These are phyloP conservation scores for Obelidium mucronatum DNA, from an alignment of 192 early-diverging fungal species.

Conservation along the genomic window DNA sequence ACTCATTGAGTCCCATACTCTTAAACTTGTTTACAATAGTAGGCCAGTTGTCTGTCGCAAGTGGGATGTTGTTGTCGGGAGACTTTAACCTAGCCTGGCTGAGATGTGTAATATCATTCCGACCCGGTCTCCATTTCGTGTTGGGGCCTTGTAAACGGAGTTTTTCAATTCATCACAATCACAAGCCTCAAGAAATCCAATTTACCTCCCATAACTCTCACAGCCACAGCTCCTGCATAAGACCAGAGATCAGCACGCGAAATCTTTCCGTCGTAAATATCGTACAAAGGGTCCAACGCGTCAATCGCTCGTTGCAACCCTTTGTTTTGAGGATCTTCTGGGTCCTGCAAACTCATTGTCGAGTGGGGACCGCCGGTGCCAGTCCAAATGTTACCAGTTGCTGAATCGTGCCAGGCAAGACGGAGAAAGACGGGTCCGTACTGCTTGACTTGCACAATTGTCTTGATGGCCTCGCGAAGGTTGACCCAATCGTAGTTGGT, in stretches of 20 bases:
- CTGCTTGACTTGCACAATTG: slow-evolving; percentile 6
- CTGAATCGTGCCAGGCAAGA: slow-evolving; percentile 16
- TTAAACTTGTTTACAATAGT: not conserved
- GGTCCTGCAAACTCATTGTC: not conserved
- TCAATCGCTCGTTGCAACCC: slow-evolving; percentile 21
- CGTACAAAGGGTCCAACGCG: slow-evolving; percentile 9
- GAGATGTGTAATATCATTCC: not conserved
- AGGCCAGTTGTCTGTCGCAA: not conserved
- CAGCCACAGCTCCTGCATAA: slow-evolving; percentile 17
- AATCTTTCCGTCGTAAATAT: not conserved
- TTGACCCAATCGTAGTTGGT: slow-evolving; percentile 8
- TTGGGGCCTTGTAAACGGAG: not conserved
- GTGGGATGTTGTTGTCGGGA: not conserved
- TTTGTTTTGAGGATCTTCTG: not conserved
- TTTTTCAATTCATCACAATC: not conserved
- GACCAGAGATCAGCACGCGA: slow-evolving; percentile 18
- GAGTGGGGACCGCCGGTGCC: slow-evolving; percentile 17
- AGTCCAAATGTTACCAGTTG: not conserved
- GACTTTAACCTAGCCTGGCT: not conserved
- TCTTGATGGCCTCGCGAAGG: slow-evolving; percentile 6
- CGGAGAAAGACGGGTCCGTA: slow-evolving; percentile 2
- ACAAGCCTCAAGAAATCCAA: not conserved
- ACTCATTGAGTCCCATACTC: not conserved
- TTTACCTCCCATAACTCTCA: not conserved
- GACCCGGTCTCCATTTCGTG: slow-evolving; percentile 2